A percentile compares a stretch with the other conserved stretches of the same genome.
phyloP scores from a whole-genome alignment of 2,329 filamentous ascomycete species.

The Colletotrichum tropicale region DNA sequence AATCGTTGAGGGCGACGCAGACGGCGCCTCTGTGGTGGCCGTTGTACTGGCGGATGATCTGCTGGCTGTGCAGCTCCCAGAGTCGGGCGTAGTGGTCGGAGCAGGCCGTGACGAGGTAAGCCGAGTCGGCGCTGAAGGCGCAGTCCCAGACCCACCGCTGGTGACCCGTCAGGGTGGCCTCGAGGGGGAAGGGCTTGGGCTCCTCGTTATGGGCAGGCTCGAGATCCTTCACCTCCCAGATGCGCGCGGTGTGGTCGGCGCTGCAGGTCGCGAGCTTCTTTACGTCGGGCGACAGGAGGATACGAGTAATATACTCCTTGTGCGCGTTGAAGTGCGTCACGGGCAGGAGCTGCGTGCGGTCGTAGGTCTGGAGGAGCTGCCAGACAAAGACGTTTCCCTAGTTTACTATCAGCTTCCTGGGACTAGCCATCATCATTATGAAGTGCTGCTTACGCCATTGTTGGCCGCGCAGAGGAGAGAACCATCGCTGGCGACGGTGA shows the following conservation, averaged over 20 bases:
- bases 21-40: conserved; percentile 92
- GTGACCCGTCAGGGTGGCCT: conserved; percentile 87
- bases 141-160: conserved; percentile 99
- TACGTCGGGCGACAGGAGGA: conserved; percentile 90
- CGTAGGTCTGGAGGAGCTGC: conserved; percentile 84
- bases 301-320: conserved; percentile 89
- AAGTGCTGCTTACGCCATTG: conserved; percentile 67
- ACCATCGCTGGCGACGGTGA: conserved; percentile 94
- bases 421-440: too few species aligned
- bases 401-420: neutral
- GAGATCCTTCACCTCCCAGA: conserved; percentile 88
- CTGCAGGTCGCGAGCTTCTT: conserved; percentile 94
- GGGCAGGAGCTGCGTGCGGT: conserved; percentile 83
- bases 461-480: conserved; percentile 93
- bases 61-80: conserved; percentile 87
- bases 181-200: conserved; percentile 73
- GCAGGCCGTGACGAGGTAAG: conserved; percentile 91
- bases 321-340: conserved; percentile 90
- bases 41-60: conserved; percentile 93
- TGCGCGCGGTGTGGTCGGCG: conserved; percentile 91
- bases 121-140: conserved; percentile 90
- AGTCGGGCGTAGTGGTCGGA: conserved; percentile 91
- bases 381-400: conserved; percentile 98
- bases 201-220: conserved; percentile 47
- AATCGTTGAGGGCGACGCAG: conserved; percentile 92